Evolutionary conservation across 768 basidiomycete species (phyloP), one percentile per base, ranked within the genome.

Genomic region (Hortiboletus flavorubellus): DNA sequence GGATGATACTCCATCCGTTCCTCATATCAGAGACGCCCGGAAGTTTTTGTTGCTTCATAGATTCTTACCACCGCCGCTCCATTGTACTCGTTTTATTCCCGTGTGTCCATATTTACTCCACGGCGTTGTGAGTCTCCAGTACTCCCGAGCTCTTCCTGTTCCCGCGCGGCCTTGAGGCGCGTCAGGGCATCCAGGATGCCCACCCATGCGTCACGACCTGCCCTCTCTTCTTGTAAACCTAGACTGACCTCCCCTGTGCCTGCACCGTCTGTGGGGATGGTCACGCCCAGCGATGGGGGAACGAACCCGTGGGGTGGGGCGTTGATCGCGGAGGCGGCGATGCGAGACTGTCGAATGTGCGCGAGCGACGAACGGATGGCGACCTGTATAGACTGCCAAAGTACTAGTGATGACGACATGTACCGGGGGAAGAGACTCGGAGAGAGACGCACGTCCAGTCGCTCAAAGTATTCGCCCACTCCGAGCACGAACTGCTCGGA

Each of bases 301-400:
- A 91, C 74, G 66, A 90, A 89, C 29, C 81, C 83, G 0, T 78
- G 80, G 7, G 84, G 80, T 34, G 89, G 89, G 1, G 90, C 89
- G 46, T 86, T 87, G 63, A 93, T 90, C n/a, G 89, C 85, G n/a
- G 89, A 88, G 9, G 90, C 89, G 40, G 90, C 87, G 65, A 92
- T 89, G 60, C 89, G 84, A 10, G 89, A 87, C 63, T 87, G 83
- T 11, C 89, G 80, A 55, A 93, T 87, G 61, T 91, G 89, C 16
- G 90, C 89, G 56, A 92, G 75, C 4, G 87, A 87, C 14, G 89
- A 88, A 38, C 90, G 85, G 54, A 93, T 80, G 33, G 83, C 80
- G 33, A 77, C 78, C 69, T 93, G 90, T 54, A 92, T 88, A n/a
- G 80, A 73, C 90, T 91, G 64, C 33, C 59, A 34, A 39, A 35